Evolutionary conservation across 202 grass and related monocot genomes (phyloP).

Genomic region (Carex arenaria): DNA sequence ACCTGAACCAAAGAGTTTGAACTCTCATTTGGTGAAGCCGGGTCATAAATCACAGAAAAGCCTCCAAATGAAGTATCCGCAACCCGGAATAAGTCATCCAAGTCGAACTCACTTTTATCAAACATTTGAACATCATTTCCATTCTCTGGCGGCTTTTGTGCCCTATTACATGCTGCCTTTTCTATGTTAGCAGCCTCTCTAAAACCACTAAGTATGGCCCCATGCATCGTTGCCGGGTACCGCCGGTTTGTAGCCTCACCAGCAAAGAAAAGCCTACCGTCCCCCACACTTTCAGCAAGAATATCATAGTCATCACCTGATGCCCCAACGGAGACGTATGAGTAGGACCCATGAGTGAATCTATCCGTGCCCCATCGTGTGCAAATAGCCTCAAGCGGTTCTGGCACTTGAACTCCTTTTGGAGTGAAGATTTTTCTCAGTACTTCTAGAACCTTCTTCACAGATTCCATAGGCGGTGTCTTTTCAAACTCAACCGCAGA

Average conservation of each 20-base stretch:
- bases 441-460: constrained; percentile 63
- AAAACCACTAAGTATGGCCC: constrained; percentile 89
- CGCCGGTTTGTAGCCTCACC: constrained; percentile 90
- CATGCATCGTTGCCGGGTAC: constrained; percentile 97
- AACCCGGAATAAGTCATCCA: constrained; percentile 57
- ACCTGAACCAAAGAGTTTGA: constrained; percentile 55
- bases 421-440: constrained; percentile 76
- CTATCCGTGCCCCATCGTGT: constrained; percentile 85
- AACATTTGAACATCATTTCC: constrained; percentile 26
- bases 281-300: constrained; percentile 69
- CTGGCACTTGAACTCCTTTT: constrained; percentile 81
- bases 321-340: constrained; percentile 75
- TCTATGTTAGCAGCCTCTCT: constrained; percentile 89
- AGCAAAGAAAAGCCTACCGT: constrained; percentile 83
- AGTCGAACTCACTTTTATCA: constrained; percentile 41
- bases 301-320: constrained; percentile 98
- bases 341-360: constrained; percentile 88
- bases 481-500: constrained; percentile 90
- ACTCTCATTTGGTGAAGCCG: constrained; percentile 41
- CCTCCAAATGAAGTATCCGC: constrained; percentile 59
- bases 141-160: constrained; percentile 27
- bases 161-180: constrained; percentile 60
- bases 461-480: constrained; percentile 46
- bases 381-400: constrained; percentile 79
- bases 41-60: constrained; percentile 77